These are phyloP conservation scores for Eutypella sp. DNA, from an alignment of 2,329 filamentous ascomycete species.

Conservation along the genomic window DNA sequence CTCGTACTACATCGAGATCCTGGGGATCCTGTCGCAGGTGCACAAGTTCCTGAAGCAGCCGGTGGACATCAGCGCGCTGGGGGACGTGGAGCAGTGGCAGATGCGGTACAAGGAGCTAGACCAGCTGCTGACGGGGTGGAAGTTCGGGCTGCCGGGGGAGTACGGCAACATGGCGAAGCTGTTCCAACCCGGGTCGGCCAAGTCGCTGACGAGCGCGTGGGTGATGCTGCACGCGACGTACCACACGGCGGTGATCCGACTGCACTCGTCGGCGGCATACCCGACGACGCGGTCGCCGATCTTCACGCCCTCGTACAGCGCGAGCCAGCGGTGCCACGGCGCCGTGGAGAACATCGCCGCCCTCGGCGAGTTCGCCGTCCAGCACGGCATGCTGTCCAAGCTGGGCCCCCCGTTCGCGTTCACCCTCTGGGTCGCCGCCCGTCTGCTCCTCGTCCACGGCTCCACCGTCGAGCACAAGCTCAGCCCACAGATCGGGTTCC, in stretches of 20 bases:
- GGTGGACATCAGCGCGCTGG: conserved; percentile 78
- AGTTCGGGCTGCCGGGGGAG: conserved; percentile 74
- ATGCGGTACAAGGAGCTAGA: conserved; percentile 81
- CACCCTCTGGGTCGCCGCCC: conserved; percentile 85
- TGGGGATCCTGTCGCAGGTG: conserved; percentile 81
- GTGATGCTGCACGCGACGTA: conserved; percentile 90
- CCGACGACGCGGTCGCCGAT: conserved; percentile 83
- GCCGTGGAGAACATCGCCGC: conserved; percentile 80
- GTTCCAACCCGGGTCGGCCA: conserved; percentile 63
- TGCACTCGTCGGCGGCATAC: conserved; percentile 90
- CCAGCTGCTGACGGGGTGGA: conserved; percentile 74
- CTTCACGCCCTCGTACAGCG: conserved; percentile 83
- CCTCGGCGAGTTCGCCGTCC: conserved; percentile 72
- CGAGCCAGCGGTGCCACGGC: conserved; percentile 74
- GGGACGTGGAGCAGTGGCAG: conserved; percentile 88
- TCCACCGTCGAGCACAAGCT: conserved; percentile 83
- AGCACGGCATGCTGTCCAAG: conserved; percentile 69
- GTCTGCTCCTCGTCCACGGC: conserved; percentile 81
- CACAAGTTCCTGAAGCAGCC: conserved; percentile 86
- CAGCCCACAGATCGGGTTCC: conserved; percentile 72
- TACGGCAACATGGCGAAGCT: conserved; percentile 80
- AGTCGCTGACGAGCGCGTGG: conserved; percentile 74
- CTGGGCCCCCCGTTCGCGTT: conserved; percentile 90
- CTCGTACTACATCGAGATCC: conserved; percentile 83
- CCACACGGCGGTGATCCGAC: conserved; percentile 81